Conservation (phyloP, 208 protist genomes). For the Trypanosoma vivax region DNA sequence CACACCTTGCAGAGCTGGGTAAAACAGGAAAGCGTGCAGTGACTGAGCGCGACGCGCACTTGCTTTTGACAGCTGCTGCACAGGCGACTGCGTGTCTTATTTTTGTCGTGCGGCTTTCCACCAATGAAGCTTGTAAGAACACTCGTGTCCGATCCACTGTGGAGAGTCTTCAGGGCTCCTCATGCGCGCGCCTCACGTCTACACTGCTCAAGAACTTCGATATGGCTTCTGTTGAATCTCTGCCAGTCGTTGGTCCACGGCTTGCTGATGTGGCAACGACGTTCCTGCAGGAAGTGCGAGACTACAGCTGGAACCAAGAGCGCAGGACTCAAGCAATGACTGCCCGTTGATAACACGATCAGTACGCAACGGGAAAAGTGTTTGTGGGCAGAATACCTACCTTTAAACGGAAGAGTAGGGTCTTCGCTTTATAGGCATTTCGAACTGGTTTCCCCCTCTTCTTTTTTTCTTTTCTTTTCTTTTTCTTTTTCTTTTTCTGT, state of each 20-base stretch:
- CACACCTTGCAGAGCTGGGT: not conserved
- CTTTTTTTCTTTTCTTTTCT: conserved; percentile 7
- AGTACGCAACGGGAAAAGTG: too few relatives aligned
- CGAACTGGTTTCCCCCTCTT: not conserved
- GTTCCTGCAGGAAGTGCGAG: conserved; percentile 23
- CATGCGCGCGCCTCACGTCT: not conserved
- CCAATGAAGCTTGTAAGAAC: conserved; percentile 10
- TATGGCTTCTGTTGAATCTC: conserved; percentile 1
- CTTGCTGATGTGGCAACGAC: conserved; percentile 18
- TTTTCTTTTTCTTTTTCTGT: conserved; percentile 1
- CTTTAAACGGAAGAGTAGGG: too few relatives aligned
- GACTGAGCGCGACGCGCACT: not conserved
- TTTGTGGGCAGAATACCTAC: too few relatives aligned
- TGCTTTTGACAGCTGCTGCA: conserved; percentile 22
- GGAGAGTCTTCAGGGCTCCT: conserved; percentile 1
- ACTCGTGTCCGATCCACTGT: conserved; percentile 6
- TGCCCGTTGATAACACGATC: too few relatives aligned
- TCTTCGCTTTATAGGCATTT: too few relatives aligned
- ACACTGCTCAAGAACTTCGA: not conserved
- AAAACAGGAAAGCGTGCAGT: not conserved
- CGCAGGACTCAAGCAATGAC: too few relatives aligned
- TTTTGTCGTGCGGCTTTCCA: conserved; percentile 19
- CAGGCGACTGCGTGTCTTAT: conserved; percentile 32
- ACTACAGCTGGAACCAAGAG: conserved; percentile 15
- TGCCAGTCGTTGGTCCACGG: conserved; percentile 32